Evolutionary conservation across 2,329 filamentous ascomycete species (phyloP), one percentile per base, ranked within the genome.

Genomic region (Cordyceps fumosorosea): DNA sequence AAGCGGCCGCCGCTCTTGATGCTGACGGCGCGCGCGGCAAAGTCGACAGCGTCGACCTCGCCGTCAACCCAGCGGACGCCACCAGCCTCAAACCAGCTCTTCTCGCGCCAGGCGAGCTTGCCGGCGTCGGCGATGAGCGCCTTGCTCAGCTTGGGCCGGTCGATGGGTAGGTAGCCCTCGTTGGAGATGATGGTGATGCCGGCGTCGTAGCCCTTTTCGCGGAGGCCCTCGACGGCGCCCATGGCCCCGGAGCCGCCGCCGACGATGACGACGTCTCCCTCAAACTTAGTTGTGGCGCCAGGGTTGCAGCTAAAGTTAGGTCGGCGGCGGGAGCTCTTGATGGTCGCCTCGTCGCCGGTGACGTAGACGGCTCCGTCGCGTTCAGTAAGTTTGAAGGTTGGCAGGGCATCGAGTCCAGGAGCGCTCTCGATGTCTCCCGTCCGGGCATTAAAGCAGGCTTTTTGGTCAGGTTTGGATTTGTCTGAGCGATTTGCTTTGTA

Each of bases 371-470:
- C 88, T 37, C 91, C 92, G 68, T 95, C 86, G 70, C 89, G 92
- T 73, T 96, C 88, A 37, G 85, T 78, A 37, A 97, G 80, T 59
- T 91, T 86, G 78, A 96, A 99, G 56, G 88, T 88, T 52, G 89
- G 84, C 29, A 99, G 79, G n/a, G 90, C 83, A 70, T 98, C 91
- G 29, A 96, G 84, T 2, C 91, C 95, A 0, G 95, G 95, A 0
- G 93, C 93, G 71, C 98, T 91, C 77, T 99, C 95, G 63, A 98
- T 90, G 69, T 99, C 95, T 59, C 95, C 95, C 6, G 89, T 96
- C 62, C 84, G 83, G 65, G 91, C 86, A 65, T 91, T 95, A 78
- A 97, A 99, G 80, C 95, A 99, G 62, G 95, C 95, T 93, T 66
- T 12, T 34, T 5, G 14, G 16, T 60, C 22, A 42, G 56, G 8